Base-by-base conservation (phyloP, 1,284 basidiomycete species). In the Ceratobasidium sp. region DNA sequence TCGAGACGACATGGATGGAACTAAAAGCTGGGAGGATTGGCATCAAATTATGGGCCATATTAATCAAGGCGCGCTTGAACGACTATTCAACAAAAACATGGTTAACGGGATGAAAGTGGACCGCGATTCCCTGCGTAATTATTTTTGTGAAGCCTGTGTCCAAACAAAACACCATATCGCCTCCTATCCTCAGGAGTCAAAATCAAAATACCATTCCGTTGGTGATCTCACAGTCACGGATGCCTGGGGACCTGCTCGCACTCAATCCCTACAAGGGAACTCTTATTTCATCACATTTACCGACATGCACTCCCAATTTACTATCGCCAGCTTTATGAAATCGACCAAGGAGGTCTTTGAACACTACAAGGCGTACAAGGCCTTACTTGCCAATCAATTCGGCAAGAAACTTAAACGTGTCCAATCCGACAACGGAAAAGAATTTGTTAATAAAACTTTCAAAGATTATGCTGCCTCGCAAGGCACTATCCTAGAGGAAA, bases 171-270 rank as follows among this genome's bases (percentile, higher is more conserved):
- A 6, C 9, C 50, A 53, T 16, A n/a, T 53, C 21, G n/a, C 6
- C 4, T 8, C 50, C 30, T 9, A 65, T 53, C 73, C 76, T 71
- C 1, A 76, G 76, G 58, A 61, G 73, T 57, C 55, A 50, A 12
- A 43, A 48, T 4, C 41, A 50, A 53, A 73, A 48, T 34, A 74
- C 76, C 36, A 48, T 1, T 28, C 52, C 4, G 30, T 53, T 23
- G 48, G 62, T n/a, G 28, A 65, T 18, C 18, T 53, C 30, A 36
- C 46, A 4, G 21, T 36, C 18, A 48, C 32, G 8, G 62, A 65
- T 34, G 46, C 53, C 26, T 52, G 18, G 10, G 62, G 62, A 3
- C 62, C 62, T 8, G 28, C 62, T 23, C 21, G 48, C 6, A 65
- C 46, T 21, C 10, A 3, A 26, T 65, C 48, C 5, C 62, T 65